These are phyloP conservation scores for Colletotrichum sp. DNA, from an alignment of 2,329 filamentous ascomycete genomes.

Conservation along the genomic window DNA sequence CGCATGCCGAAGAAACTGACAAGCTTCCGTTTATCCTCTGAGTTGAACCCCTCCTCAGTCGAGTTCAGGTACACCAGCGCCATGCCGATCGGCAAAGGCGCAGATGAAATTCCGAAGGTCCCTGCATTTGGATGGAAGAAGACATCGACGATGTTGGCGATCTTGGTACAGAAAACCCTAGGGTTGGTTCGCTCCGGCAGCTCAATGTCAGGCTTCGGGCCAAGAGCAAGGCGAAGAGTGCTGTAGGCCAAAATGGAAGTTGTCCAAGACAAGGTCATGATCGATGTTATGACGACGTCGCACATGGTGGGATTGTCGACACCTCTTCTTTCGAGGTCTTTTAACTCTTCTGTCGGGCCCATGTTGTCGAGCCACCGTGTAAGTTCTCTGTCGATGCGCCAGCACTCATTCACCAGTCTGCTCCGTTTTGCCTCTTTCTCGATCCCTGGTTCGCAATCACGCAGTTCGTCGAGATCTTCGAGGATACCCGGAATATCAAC, in stretches of 20 bases:
- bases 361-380: constrained; percentile 8
- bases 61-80: constrained; percentile 19
- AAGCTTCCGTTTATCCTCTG: constrained; percentile 6
- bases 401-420: constrained; percentile 10
- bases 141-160: constrained; percentile 17
- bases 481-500: constrained; percentile 31
- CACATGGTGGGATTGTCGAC: constrained; percentile 3
- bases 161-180: constrained; percentile 15
- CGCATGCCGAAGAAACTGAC: constrained; percentile 1
- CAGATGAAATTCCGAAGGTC: constrained; percentile 7
- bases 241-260: constrained; percentile 16
- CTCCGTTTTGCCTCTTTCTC: not conserved
- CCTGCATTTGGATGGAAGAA: constrained; percentile 20
- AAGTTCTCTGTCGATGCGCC: constrained; percentile 15
- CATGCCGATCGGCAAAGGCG: constrained; percentile 21
- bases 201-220: not conserved
- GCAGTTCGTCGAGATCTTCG: constrained; percentile 29
- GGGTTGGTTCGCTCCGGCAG: constrained; percentile 12
- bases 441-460: not conserved
- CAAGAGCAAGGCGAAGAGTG: constrained; percentile 13
- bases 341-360: not conserved
- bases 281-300: constrained; percentile 11
- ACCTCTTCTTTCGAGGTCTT: not conserved
- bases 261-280: constrained; percentile 17
- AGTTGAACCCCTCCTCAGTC: constrained; percentile 1